Conservation (phyloP, 768 basidiomycete genomes). For the Phlebiopsis gigantea region DNA sequence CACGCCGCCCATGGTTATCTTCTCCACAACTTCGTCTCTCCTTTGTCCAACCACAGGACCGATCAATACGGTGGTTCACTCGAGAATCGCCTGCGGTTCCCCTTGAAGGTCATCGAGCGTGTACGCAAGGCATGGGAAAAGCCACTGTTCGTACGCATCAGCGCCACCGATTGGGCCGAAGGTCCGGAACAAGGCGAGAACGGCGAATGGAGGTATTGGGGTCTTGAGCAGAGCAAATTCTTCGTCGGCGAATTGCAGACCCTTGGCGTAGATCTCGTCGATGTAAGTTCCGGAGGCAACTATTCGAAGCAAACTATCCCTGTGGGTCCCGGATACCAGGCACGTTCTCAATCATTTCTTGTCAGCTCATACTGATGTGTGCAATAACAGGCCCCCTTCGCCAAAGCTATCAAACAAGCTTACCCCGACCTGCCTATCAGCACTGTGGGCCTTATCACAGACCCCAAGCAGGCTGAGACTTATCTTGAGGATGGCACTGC, state of each 20-base stretch:
- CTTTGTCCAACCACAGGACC: conserved; percentile 64
- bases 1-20: conserved; percentile 73
- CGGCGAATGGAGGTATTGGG: conserved; percentile 65
- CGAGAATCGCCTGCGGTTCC: conserved; percentile 67
- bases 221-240: conserved; percentile 68
- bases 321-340: conserved; percentile 58
- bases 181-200: conserved; percentile 46
- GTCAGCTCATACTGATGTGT: neutral
- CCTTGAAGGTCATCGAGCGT: conserved; percentile 49
- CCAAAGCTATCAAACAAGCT: conserved; percentile 57
- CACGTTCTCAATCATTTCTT: conserved; percentile 12
- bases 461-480: conserved; percentile 51
- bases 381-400: conserved; percentile 53
- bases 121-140: conserved; percentile 58
- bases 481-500: conserved; percentile 62
- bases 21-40: conserved; percentile 64
- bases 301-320: conserved; percentile 55
- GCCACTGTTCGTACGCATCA: conserved; percentile 65
- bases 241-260: conserved; percentile 50
- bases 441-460: conserved; percentile 70
- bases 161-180: conserved; percentile 50
- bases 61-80: conserved; percentile 72
- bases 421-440: conserved; percentile 51
- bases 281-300: conserved; percentile 58
- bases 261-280: conserved; percentile 71